Evolutionary conservation across 164 flowering plant species (phyloP), one percentile per base, ranked within the genome.

Genomic region (Nelumbo lutea): DNA sequence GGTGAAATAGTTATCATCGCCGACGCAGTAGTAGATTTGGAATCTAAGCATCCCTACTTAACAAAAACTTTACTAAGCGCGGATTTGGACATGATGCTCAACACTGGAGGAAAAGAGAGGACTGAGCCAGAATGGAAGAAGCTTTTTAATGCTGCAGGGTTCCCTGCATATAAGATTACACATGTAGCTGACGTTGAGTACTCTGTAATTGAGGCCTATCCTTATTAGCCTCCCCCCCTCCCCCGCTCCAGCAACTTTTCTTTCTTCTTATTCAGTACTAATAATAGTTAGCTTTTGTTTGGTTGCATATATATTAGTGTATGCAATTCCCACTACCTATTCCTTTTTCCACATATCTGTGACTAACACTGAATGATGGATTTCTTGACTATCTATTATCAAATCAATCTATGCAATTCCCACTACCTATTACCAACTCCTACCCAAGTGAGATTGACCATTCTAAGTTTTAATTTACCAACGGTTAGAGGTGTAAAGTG

Each of bases 1-100:
- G 73, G 72, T 4, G 83, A 82, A 50, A 85, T 80, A 67, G 78
- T 85, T 69, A 82, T 85, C 3, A 74, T 83, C 55, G 76, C 83
- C n/a, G 88, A 83, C 42, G 62, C 80, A 40, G 75, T 77, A 2
- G 7, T 75, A 53, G 70, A 76, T 44, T 57, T 59, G 45, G 41
- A 51, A 2, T 62, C 66, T 14, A 45, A 55, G 9, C 64, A 67
- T 52, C 65, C 66, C 7, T 53, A 64, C 51, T 27, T 27, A 27
- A 38, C 63, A 3, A 55, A 50, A 13, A 73, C 50, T 8, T 73
- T 42, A 27, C n/a, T 38, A 51, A 63, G 9, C 65, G 70, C 70
- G 51, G 83, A 80, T 50, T 65, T 81, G 77, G 47, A 61, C 65
- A 83, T 83, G 86, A 77, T 83, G 82, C 56, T 70, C 3, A 47